Evolutionary conservation across 2,329 filamentous ascomycete genomes (phyloP), one percentile per base, ranked within the genome.

Genomic region (Orbilia javanica): DNA sequence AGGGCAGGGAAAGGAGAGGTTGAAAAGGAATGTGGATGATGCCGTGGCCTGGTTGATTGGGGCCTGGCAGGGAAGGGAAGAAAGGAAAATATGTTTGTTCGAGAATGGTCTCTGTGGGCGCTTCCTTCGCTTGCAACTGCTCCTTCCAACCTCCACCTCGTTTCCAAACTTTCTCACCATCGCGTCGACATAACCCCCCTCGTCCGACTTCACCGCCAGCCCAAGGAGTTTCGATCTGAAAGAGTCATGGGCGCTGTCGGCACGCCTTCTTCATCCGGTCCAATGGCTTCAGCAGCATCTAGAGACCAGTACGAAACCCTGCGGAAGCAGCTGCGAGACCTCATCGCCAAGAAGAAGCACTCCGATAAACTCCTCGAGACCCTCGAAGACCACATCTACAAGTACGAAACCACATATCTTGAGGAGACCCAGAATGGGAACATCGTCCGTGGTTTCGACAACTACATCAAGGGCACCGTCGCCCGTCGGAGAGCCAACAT

Each of bases 391-490:
- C 88, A 89, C 80, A 98, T 99, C 82, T 90, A 89, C 83, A 90
- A 91, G 80, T 91, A 93, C 82, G 96, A 99, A 84, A 90, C 91
- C 73, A 88, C 91, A 18, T 99, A 99, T 84, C 90, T 99, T 64
- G 95, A 98, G 84, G 93, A 93, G 82, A 96, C 94, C 3, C 91
- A 90, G 13, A 90, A 88, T 81, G 96, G 96, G 52, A 99, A 99
- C 86, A 98, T 99, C 83, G 95, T 99, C 84, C 94, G 93, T 60
- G 96, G 96, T 22, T 99, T 99, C 84, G 96, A 99, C 84, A 96
- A 94, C 83, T 99, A 98, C 86, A 96, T 97, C 87, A 99, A 99
- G 85, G 94, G 93, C 68, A 88, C 88, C 18, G 88, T 89, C 7
- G 89, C 89, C n/a, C 87, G 91, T 82, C 88, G 90, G 82, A 89